Conservation (phyloP, 1,284 basidiomycete genomes). For the Boletus sp. region DNA sequence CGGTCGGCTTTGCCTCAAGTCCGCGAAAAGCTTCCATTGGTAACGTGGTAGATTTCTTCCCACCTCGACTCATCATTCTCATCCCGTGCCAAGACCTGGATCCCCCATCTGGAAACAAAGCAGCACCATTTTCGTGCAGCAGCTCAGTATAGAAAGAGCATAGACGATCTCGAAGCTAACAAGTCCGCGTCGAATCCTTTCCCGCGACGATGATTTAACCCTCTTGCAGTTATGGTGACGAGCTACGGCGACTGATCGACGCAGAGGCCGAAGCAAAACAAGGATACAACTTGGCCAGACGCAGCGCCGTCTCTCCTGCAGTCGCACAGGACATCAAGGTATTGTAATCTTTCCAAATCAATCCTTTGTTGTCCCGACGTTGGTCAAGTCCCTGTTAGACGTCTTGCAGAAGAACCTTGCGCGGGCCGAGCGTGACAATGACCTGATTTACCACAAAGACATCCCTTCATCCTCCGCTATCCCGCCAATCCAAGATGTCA, state of each 20-base stretch:
- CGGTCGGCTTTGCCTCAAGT: slow-evolving; percentile 47
- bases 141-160: slow-evolving; percentile 84
- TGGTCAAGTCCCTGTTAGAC: slow-evolving; percentile 55
- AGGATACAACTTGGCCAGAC: slow-evolving; percentile 69
- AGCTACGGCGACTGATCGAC: slow-evolving; percentile 71
- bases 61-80: slow-evolving; percentile 8
- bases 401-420: slow-evolving; percentile 66
- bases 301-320: slow-evolving; percentile 53
- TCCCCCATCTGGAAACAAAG: slow-evolving; percentile 82
- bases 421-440: slow-evolving; percentile 88
- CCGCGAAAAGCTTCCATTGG: slow-evolving; percentile 50
- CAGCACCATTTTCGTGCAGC: slow-evolving; percentile 85
- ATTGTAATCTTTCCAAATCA: not conserved
- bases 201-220: slow-evolving; percentile 5
- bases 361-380: not conserved
- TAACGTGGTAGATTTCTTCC: slow-evolving; percentile 31
- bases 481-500: slow-evolving; percentile 59
- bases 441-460: slow-evolving; percentile 91
- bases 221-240: slow-evolving; percentile 70
- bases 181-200: slow-evolving; percentile 41
- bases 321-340: slow-evolving; percentile 81
- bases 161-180: slow-evolving; percentile 86
- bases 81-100: slow-evolving; percentile 59
- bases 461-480: slow-evolving; percentile 75
- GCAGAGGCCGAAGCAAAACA: slow-evolving; percentile 70